Percentiles rank a stretch among this genome's conserved stretches.
phyloP scores from a whole-genome alignment of 345 rosid genomes.

The Cardamine occulta region DNA sequence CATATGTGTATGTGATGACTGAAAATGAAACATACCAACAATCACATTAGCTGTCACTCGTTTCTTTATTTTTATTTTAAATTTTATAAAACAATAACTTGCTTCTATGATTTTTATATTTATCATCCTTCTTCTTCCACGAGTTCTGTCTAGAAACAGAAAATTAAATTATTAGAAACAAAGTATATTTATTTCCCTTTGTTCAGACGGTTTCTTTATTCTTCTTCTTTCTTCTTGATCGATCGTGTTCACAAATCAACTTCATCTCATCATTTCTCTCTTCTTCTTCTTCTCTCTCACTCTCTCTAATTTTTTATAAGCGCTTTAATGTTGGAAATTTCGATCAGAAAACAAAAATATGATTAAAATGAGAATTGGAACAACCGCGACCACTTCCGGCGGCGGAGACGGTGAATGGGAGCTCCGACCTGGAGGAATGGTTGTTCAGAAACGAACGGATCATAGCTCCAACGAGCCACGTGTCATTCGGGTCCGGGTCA shows the following conservation, averaged over 20 bases:
- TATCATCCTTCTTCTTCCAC: constrained; percentile 6
- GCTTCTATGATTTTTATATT: neutral
- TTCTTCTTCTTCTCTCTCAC: neutral
- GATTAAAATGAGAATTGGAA: constrained; percentile 27
- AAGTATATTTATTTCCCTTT: constrained; percentile 27
- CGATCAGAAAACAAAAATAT: constrained; percentile 3
- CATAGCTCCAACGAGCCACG: constrained; percentile 59
- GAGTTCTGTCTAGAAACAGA: constrained; percentile 27
- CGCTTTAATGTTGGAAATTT: constrained; percentile 17
- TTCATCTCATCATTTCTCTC: constrained; percentile 38
- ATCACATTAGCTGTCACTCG: constrained; percentile 38
- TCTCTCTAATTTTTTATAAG: neutral
- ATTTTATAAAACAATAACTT: neutral
- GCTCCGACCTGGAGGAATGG: constrained; percentile 90
- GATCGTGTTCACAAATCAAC: constrained; percentile 15
- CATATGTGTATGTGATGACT: constrained; percentile 13
- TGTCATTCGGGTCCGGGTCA: constrained; percentile 82
- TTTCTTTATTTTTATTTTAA: neutral
- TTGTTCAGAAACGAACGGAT: constrained; percentile 85
- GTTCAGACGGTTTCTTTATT: constrained; percentile 23
- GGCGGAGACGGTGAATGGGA: constrained; percentile 43
- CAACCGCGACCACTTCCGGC: constrained; percentile 32
- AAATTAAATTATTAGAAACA: constrained; percentile 5
- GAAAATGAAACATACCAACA: constrained; percentile 39
- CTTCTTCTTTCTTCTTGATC: constrained; percentile 6